Base-by-base conservation (phyloP, 2,329 filamentous ascomycete genomes). In the Cytospora leucostoma region DNA sequence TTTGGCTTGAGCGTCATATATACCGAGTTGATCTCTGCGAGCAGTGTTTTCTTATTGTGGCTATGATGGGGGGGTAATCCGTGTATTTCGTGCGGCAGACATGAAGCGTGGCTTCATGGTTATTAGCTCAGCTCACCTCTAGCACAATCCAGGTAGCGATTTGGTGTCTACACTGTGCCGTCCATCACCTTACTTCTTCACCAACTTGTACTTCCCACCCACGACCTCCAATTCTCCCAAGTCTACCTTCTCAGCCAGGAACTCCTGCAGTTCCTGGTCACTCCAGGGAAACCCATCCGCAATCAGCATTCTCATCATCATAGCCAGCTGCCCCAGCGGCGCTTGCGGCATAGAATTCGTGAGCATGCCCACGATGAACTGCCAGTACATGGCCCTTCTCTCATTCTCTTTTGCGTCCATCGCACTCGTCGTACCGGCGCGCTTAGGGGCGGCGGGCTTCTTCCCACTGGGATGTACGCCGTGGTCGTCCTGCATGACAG, bases 261-360 rank as follows among this genome's bases (percentile, higher is more conserved):
- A 90, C 74, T 90, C 90, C 70, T 88, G 86, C 66, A 98, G 77
- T 77, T 98, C 93, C 73, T 97, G 93, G 71, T 91, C 91, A 66
- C 89, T 92, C 83, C 92, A 97, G 0, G 91, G 86, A 73, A 97
- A 97, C 2, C 93, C 93, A 13, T 92, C 92, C 0, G 91, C 86
- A 59, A 97, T 87, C 64, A 94, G 84, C 84, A 98, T 94, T 77
- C 92, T 92, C 82, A 99, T 83, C 92, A 98, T 97, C 89, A 93
- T 96, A 10, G 88, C 84, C 68, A 99, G 96, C 73, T 93, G 86
- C 61, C 82, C 82, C 64, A 93, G 79, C 57, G 91, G 88, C 91
- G 97, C 95, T 34, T 89, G 77, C 19, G 84, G 86, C 19, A 89
- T 89, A 70, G 92, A 90, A 75, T 97, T 97, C 66, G 92, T 97